A percentile compares a stretch with the other conserved stretches of the same genome.
Evolutionary conservation across 163 green algal genomes (phyloP).

Genomic region (Scenedesmus sp.): DNA sequence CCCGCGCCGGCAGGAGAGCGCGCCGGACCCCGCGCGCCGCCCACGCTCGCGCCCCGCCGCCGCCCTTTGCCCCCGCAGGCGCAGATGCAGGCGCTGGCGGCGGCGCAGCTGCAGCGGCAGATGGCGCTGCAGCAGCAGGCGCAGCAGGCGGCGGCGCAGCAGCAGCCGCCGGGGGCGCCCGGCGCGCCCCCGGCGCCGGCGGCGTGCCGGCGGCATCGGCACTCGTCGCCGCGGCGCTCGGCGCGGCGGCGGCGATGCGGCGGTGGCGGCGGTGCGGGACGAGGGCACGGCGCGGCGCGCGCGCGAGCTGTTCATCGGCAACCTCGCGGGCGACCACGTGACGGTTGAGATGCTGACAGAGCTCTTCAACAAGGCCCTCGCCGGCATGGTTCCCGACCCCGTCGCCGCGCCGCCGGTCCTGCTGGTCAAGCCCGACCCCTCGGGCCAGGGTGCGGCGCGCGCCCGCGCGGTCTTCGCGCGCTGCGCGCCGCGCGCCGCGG

Average conservation of each 20-base stretch:
- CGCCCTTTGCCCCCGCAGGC: slow-evolving; percentile 21
- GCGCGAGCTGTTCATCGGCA: slow-evolving; percentile 45
- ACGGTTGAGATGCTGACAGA: slow-evolving; percentile 78
- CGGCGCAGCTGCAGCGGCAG: slow-evolving; percentile 45
- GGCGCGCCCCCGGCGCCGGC: neutral
- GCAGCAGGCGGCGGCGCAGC: slow-evolving; percentile 4
- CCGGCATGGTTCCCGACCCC: slow-evolving; percentile 79
- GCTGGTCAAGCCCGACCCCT: slow-evolving; percentile 69
- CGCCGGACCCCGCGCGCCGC: neutral
- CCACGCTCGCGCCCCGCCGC: neutral
- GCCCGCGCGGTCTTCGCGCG: neutral
- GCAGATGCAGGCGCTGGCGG: slow-evolving; percentile 41
- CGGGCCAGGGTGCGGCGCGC: slow-evolving; percentile 40
- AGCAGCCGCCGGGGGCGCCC: too few species aligned
- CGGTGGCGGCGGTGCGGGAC: neutral
- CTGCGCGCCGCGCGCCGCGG: neutral
- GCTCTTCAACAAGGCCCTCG: slow-evolving; percentile 86
- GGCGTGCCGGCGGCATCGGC: neutral
- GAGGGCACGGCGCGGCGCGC: slow-evolving; percentile 18
- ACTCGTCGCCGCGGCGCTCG: neutral
- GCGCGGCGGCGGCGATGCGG: neutral
- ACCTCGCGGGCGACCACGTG: slow-evolving; percentile 51
- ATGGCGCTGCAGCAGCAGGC: slow-evolving; percentile 39
- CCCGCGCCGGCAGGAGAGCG: neutral
- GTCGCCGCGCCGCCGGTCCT: slow-evolving; percentile 77